Percentiles rank a stretch among this genome's conserved stretches.
phyloP scores from a whole-genome alignment of 345 rosid genomes.

The Chamaenerion angustifolium region DNA sequence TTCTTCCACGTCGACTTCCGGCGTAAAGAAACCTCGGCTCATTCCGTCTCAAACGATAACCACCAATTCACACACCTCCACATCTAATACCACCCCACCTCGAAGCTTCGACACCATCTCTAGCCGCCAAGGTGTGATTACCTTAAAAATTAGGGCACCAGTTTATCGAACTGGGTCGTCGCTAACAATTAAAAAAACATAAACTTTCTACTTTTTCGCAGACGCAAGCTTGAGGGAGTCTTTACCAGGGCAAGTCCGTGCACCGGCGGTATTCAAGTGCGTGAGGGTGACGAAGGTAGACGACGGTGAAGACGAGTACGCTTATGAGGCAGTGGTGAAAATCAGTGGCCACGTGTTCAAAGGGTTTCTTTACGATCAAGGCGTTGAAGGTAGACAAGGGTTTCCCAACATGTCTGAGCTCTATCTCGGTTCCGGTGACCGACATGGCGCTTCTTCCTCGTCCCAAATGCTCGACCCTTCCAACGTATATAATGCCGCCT shows the following conservation, averaged over 20 bases:
- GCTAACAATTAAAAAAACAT: background rate
- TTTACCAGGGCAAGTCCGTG: slow-evolving; percentile 72
- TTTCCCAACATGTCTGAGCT: slow-evolving; percentile 73
- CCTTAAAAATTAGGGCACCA: background rate
- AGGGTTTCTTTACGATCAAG: slow-evolving; percentile 87
- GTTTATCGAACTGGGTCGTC: background rate
- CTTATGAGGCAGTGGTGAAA: slow-evolving; percentile 81
- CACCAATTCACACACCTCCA: slow-evolving; percentile 66
- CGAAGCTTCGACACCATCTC: slow-evolving; percentile 88
- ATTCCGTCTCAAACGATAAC: slow-evolving; percentile 48
- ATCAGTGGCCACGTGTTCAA: slow-evolving; percentile 85
- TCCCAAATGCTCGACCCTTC: slow-evolving; percentile 44
- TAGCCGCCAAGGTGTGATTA: slow-evolving; percentile 59
- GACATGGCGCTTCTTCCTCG: slow-evolving; percentile 45
- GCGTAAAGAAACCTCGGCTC: slow-evolving; percentile 71
- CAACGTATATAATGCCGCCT: slow-evolving; percentile 46
- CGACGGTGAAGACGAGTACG: slow-evolving; percentile 82
- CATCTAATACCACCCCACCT: slow-evolving; percentile 78
- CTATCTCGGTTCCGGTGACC: slow-evolving; percentile 43
- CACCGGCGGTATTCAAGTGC: slow-evolving; percentile 88
- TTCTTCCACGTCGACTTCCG: slow-evolving; percentile 70
- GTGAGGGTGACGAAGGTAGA: slow-evolving; percentile 89
- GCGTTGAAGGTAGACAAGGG: slow-evolving; percentile 54
- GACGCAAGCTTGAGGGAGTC: slow-evolving; percentile 50
- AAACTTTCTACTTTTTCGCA: background rate